Percentiles rank a stretch among this genome's conserved stretches.
phyloP scores from a whole-genome alignment of 75 land plant genomes.

The Azolla pinnata region DNA sequence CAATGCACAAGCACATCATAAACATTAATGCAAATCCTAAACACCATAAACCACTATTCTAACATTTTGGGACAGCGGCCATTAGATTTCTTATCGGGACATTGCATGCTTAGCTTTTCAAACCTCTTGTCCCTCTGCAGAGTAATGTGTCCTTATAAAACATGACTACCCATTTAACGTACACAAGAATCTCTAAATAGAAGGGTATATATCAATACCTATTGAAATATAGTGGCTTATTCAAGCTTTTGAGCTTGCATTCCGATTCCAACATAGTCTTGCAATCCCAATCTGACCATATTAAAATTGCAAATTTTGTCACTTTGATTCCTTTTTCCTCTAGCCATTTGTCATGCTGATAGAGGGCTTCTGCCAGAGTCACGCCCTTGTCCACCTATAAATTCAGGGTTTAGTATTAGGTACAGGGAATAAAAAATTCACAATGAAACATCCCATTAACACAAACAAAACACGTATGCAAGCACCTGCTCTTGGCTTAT shows the following conservation, averaged over 20 bases:
- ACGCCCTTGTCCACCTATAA: slow-evolving; percentile 72
- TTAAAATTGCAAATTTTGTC: slow-evolving; percentile 74
- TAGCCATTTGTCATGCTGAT: slow-evolving; percentile 86
- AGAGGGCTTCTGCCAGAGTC: slow-evolving; percentile 60
- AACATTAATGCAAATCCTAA: too few relatives aligned
- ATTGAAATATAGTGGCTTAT: slow-evolving; percentile 84
- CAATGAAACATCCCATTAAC: neutral
- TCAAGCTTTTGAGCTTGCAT: slow-evolving; percentile 61
- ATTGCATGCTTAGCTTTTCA: too few relatives aligned
- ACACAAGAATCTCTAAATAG: too few relatives aligned
- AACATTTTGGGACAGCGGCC: too few relatives aligned
- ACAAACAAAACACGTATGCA: too few relatives aligned
- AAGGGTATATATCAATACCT: slow-evolving; percentile 42
- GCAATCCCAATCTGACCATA: slow-evolving; percentile 97
- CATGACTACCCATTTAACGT: too few relatives aligned
- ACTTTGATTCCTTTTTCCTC: slow-evolving; percentile 80
- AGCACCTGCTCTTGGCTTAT: slow-evolving; percentile 73
- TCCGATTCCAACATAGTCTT: slow-evolving; percentile 79
- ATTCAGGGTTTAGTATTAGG: slow-evolving; percentile 7
- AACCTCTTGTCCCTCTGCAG: too few relatives aligned
- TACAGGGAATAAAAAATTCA: neutral
- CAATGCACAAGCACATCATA: too few relatives aligned
- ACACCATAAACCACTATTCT: too few relatives aligned
- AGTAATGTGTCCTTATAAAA: too few relatives aligned
- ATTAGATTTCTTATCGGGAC: too few relatives aligned